Evolutionary conservation across 305 asterid genomes (phyloP).

Genomic region (Rubia tinctorum): DNA sequence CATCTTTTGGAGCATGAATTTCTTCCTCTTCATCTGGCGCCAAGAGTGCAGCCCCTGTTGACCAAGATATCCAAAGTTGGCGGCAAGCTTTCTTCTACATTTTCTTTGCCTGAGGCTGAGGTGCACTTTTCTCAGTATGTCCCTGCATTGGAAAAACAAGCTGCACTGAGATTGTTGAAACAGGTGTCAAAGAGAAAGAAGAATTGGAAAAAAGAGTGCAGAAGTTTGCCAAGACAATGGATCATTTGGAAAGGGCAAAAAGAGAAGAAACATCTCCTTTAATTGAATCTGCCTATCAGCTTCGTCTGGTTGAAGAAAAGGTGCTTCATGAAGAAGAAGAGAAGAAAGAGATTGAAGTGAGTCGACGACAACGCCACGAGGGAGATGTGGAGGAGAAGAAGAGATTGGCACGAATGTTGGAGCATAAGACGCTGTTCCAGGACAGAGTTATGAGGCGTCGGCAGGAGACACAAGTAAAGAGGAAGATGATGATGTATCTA

Average conservation of each 20-base stretch:
- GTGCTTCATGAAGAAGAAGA: conserved; percentile 64
- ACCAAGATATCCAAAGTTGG: conserved; percentile 31
- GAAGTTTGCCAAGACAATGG: conserved; percentile 75
- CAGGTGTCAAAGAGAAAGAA: conserved; percentile 66
- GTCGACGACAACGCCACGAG: conserved; percentile 73
- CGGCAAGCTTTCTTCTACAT: conserved; percentile 36
- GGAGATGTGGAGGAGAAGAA: conserved; percentile 82
- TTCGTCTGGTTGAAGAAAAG: conserved; percentile 59
- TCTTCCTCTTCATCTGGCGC: conserved; percentile 37
- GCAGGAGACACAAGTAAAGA: conserved; percentile 60
- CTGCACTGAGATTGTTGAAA: conserved; percentile 33
- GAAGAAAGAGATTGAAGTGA: conserved; percentile 66
- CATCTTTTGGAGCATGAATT: conserved; percentile 37
- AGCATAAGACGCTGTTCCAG: conserved; percentile 47
- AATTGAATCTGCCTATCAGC: conserved; percentile 68
- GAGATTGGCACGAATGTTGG: conserved; percentile 64
- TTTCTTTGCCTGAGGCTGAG: conserved; percentile 38
- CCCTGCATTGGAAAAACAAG: conserved; percentile 34
- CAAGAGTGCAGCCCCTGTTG: conserved; percentile 27
- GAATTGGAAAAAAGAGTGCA: conserved; percentile 84
- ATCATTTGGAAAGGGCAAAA: conserved; percentile 79
- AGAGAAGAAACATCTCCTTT: conserved; percentile 72
- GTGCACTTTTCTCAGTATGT: conserved; percentile 35
- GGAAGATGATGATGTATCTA: conserved; percentile 63
- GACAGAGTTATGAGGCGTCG: conserved; percentile 57